Evolutionary conservation across 768 basidiomycete species (phyloP).

Genomic region (Termitomyces sp.): DNA sequence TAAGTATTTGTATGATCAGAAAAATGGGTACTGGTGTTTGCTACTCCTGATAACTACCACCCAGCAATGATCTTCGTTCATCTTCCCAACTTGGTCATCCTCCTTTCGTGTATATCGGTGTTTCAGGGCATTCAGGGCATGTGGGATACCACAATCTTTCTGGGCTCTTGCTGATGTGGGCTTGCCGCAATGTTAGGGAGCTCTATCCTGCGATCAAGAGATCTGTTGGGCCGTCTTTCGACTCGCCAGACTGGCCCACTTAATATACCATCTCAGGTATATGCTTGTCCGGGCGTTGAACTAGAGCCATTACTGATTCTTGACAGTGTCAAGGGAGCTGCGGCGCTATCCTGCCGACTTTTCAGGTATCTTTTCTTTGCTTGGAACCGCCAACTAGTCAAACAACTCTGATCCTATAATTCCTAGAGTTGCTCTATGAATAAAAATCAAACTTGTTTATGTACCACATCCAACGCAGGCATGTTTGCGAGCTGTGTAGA

Average conservation of each 20-base stretch:
- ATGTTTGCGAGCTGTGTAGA: slow-evolving; percentile 25
- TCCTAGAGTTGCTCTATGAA: slow-evolving; percentile 22
- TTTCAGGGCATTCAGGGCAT: background rate
- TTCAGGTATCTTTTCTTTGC: background rate
- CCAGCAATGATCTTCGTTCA: background rate
- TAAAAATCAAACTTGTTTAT: slow-evolving; percentile 20
- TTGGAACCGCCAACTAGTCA: background rate
- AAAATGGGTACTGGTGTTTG: too few relatives aligned
- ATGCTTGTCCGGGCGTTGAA: background rate
- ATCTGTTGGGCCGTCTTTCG: background rate
- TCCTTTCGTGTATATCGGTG: background rate
- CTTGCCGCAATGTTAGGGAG: background rate
- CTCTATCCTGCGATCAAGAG: background rate
- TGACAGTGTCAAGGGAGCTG: slow-evolving; percentile 7
- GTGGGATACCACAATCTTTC: background rate
- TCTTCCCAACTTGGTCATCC: background rate
- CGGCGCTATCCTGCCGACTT: background rate
- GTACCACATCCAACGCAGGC: slow-evolving; percentile 18
- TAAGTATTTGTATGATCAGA: too few relatives aligned
- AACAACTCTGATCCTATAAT: background rate
- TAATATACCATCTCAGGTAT: background rate
- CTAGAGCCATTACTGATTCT: slow-evolving; percentile 10
- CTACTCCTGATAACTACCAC: background rate
- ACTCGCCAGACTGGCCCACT: background rate
- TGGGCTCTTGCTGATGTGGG: background rate